phyloP scores from a whole-genome alignment of 441 rosid species.

The Corymbia citriodora region DNA sequence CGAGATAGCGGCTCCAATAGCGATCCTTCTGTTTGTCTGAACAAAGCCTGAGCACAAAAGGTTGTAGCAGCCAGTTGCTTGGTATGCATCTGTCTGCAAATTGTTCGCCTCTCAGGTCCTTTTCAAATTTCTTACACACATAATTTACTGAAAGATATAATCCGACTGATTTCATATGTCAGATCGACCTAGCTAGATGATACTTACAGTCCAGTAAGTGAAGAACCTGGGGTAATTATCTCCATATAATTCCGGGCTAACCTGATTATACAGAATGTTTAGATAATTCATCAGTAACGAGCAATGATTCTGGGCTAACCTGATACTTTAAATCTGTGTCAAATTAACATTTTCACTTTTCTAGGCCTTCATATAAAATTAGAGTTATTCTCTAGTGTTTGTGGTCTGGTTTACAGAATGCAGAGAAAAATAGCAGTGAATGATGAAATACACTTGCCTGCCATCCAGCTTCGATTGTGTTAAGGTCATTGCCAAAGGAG shows the following conservation, averaged over 20 bases:
- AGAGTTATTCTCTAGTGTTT: background rate
- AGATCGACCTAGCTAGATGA: background rate
- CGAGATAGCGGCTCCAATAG: conserved; percentile 15
- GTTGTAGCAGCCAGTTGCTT: conserved; percentile 19
- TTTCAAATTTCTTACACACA: background rate
- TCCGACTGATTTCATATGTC: background rate
- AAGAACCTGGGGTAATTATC: conserved; percentile 13
- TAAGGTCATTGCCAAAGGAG: background rate
- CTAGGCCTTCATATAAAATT: background rate
- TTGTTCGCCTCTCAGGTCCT: background rate
- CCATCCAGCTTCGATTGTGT: background rate
- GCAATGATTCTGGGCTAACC: background rate
- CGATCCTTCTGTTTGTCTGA: conserved; percentile 12
- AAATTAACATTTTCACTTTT: background rate
- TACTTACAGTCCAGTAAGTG: conserved; percentile 16
- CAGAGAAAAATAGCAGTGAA: background rate
- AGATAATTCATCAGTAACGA: background rate
- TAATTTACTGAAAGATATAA: background rate
- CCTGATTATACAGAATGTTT: background rate
- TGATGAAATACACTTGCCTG: background rate
- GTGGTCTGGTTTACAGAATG: background rate
- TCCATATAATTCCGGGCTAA: conserved; percentile 13
- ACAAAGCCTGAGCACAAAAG: conserved; percentile 16
- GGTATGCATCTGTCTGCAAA: conserved; percentile 16
- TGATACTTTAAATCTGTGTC: background rate